Conservation (phyloP, 2,329 filamentous ascomycete genomes). For the Aureobasidium subglaciale region DNA sequence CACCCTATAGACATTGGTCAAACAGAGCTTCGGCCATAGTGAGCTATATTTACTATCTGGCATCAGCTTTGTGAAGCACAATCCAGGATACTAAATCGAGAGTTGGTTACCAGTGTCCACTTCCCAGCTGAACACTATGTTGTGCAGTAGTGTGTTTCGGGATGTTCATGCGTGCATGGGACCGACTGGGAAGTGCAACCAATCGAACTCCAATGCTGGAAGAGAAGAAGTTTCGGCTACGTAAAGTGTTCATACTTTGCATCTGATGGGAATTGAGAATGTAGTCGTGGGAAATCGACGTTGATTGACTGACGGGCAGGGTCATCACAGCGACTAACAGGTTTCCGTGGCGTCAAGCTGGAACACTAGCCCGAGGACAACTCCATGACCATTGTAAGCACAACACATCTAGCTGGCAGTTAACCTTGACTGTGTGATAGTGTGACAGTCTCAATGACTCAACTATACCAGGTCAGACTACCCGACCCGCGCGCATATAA, state of each 20-base stretch:
- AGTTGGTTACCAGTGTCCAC: neutral
- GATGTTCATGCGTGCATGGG: conserved; percentile 3
- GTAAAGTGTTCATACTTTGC: neutral
- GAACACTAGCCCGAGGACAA: no score
- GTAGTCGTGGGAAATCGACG: neutral
- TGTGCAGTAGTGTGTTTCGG: conserved; percentile 11
- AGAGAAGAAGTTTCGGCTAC: neutral
- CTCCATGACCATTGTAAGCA: no score
- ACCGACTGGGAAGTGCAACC: no score
- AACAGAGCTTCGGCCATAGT: neutral
- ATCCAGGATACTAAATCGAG: neutral
- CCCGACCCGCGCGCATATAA: neutral
- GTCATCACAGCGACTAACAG: neutral
- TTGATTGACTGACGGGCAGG: neutral
- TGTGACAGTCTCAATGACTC: neutral
- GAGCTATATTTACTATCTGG: neutral
- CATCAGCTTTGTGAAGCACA: neutral
- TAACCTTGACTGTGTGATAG: no score
- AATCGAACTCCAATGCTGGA: no score
- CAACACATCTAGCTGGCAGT: no score
- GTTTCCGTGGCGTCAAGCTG: no score
- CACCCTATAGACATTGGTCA: no score
- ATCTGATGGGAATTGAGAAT: neutral
- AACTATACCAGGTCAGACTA: neutral
- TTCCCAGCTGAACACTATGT: neutral